Evolutionary conservation across 306 rosid species (phyloP).

Genomic region (Canavalia gladiata): DNA sequence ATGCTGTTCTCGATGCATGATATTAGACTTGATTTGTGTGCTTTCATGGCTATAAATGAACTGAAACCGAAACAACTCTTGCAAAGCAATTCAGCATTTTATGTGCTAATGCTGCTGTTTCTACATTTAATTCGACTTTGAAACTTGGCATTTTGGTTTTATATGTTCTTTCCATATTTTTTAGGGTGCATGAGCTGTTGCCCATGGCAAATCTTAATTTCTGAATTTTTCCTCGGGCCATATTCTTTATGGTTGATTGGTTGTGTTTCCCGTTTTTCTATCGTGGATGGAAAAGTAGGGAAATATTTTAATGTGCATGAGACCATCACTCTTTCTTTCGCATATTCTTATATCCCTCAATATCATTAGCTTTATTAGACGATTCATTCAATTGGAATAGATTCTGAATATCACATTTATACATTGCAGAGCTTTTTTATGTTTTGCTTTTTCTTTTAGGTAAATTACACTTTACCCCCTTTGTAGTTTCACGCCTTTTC

Average conservation of each 20-base stretch:
- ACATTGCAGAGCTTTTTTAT: neutral
- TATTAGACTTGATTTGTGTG: constrained; percentile 30
- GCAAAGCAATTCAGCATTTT: neutral
- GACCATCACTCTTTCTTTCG: neutral
- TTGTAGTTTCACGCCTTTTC: too few relatives aligned
- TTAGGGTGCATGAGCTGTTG: neutral
- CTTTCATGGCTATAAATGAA: neutral
- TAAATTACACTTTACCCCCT: too few relatives aligned
- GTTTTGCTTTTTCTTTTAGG: neutral
- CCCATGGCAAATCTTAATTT: neutral
- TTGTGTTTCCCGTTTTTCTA: neutral
- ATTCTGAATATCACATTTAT: constrained; percentile 11
- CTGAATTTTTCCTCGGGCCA: neutral
- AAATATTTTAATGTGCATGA: neutral
- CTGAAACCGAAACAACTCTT: neutral
- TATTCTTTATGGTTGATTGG: neutral
- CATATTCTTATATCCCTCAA: neutral
- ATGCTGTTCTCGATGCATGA: neutral
- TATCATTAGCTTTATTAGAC: neutral
- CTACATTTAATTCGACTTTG: neutral
- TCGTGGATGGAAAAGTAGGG: neutral
- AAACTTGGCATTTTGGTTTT: constrained; percentile 2
- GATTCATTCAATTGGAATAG: constrained; percentile 20
- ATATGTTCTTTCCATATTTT: neutral
- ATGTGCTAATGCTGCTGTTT: neutral